Evolutionary conservation across 2,329 filamentous ascomycete genomes (phyloP).

Genomic region (Hypoxylon sp.): DNA sequence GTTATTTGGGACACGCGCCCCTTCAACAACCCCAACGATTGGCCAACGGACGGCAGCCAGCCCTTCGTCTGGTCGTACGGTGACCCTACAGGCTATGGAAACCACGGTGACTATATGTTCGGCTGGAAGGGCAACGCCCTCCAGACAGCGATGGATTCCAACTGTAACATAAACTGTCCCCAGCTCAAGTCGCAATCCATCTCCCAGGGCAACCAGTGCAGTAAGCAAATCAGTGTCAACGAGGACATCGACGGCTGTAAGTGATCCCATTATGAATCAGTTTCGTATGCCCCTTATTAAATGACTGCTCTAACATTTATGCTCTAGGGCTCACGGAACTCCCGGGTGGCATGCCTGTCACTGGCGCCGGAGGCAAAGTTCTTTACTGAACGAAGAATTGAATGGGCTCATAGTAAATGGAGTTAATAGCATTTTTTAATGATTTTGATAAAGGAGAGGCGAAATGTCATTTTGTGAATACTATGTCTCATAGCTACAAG

Average conservation of each 20-base stretch:
- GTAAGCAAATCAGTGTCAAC: constrained; percentile 38
- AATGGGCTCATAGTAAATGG: background rate
- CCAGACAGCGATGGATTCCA: constrained; percentile 51
- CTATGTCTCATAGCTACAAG: background rate
- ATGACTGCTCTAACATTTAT: constrained; percentile 19
- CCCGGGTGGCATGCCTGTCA: constrained; percentile 44
- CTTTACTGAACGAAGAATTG: constrained; percentile 22
- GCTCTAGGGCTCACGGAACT: constrained; percentile 43
- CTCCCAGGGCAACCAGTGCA: constrained; percentile 46
- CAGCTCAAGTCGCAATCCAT: constrained; percentile 43
- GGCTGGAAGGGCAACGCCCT: constrained; percentile 56
- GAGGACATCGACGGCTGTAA: constrained; percentile 49
- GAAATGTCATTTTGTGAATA: background rate
- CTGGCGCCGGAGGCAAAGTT: constrained; percentile 39
- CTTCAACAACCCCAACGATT: constrained; percentile 47
- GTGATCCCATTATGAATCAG: constrained; percentile 5
- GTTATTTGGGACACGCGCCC: constrained; percentile 49
- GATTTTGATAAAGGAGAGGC: constrained; percentile 4
- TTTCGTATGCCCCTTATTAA: background rate
- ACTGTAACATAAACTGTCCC: constrained; percentile 54
- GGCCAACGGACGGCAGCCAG: constrained; percentile 52
- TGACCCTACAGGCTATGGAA: constrained; percentile 54
- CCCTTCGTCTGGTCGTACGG: constrained; percentile 48
- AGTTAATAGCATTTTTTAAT: constrained; percentile 18
- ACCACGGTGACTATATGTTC: constrained; percentile 57